Conservation (phyloP, 192 early-diverging fungal species). For the Backusella westeae region DNA sequence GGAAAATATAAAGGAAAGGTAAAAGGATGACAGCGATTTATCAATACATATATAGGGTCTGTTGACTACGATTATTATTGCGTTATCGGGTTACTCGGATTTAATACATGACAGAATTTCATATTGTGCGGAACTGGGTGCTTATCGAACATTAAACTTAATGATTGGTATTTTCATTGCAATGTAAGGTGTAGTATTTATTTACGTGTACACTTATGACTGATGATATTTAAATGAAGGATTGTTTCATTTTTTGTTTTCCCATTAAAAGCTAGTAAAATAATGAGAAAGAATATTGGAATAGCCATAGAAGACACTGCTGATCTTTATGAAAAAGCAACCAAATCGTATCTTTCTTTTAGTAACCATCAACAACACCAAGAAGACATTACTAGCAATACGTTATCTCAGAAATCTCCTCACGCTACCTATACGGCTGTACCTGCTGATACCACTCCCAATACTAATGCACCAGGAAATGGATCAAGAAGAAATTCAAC, state of each 20-base stretch:
- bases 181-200: conserved; percentile 1
- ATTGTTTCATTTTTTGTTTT: conserved; percentile 11
- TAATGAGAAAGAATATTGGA: conserved; percentile 13
- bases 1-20: background rate
- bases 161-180: conserved; percentile 15
- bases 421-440: background rate
- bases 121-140: background rate
- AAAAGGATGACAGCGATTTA: background rate
- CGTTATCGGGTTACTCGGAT: conserved; percentile 10
- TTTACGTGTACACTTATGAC: background rate
- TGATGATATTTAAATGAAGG: conserved; percentile 1
- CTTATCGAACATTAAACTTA: conserved; percentile 15
- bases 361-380: background rate
- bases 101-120: conserved; percentile 8
- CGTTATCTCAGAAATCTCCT: background rate
- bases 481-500: background rate
- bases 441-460: background rate
- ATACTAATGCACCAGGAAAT: background rate
- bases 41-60: conserved; percentile 7
- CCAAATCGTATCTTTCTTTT: conserved; percentile 2
- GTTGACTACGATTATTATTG: conserved; percentile 12
- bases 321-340: conserved; percentile 15
- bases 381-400: background rate
- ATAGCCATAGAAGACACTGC: conserved; percentile 18
- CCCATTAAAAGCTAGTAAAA: conserved; percentile 15